Evolutionary conservation across 2,329 filamentous ascomycete species (phyloP), one percentile per base, ranked within the genome.

Genomic region (Clarireedia monteithiana): DNA sequence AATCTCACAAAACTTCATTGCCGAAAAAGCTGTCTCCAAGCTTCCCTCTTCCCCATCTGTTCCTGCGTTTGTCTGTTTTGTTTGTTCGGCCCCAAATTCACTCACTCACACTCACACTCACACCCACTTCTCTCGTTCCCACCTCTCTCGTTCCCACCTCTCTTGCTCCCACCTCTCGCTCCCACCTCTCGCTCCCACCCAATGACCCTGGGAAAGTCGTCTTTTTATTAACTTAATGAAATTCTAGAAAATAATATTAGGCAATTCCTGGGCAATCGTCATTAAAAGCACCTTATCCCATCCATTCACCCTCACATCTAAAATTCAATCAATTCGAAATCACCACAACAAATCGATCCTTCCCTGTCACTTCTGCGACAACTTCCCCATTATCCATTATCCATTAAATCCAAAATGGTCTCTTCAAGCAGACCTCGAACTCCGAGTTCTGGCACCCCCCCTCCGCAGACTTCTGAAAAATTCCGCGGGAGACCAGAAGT

Each of bases 381-480:
- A 15, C 24, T 44, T 56, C 58, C 40, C 58, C 60, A 56, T 62
- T 60, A 63, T 50, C 5, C 30, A 15, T 2, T 17, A 6, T 50
- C 5, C 30, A 15, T 2, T 17, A 6, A 42, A 24, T 38, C 50
- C 50, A 63, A 23, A 45, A 68, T 69, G 66, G 65, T 67, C 46
- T 67, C 66, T 44, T 62, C 69, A 58, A 67, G 65, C 56, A 63
- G 70, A 63, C 70, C 72, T 45, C 67, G 69, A 62, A 71, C 69
- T 48, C 70, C 71, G 17, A 67, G 65, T 57, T 65, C 64, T 26
- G 58, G 59, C 49, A 49, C 59, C 6, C 63, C 66, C 53, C 67
- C 69, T 61, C 69, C 67, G 59, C 27, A 53, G 34, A 39, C 27
- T 12, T 48, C 63, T 48, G 69, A 72, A 53, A 68, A 61, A 59